Evolutionary conservation across 345 rosid genomes (phyloP).

Genomic region (Boechera retrofracta): DNA sequence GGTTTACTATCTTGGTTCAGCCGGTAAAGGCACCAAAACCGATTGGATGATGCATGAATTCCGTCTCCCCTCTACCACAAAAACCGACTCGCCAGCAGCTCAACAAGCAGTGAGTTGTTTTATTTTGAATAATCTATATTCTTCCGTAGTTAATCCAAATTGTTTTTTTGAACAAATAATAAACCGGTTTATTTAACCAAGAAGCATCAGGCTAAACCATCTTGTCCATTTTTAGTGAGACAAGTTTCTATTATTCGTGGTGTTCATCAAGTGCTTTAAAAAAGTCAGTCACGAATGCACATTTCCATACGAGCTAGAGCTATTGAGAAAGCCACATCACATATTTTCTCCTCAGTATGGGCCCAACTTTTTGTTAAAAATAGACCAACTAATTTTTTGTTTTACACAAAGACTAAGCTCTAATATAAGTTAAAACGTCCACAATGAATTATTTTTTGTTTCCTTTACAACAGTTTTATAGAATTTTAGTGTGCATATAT

Average conservation of each 20-base stretch:
- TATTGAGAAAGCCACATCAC: conserved; percentile 19
- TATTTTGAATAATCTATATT: neutral
- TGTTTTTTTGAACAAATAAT: neutral
- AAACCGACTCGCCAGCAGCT: conserved; percentile 45
- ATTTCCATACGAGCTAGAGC: conserved; percentile 13
- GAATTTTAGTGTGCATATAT: too few species aligned
- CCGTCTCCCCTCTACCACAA: conserved; percentile 58
- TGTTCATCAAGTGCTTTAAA: neutral
- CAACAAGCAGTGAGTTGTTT: conserved; percentile 67
- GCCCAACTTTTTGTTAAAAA: neutral
- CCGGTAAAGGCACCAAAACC: conserved; percentile 88
- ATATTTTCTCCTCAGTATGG: neutral
- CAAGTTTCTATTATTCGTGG: neutral
- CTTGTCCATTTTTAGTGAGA: conserved; percentile 19
- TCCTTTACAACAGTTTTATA: neutral
- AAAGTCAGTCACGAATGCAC: conserved; percentile 27
- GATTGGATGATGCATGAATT: conserved; percentile 97
- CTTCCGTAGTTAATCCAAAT: neutral
- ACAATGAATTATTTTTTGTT: neutral
- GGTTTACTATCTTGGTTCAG: conserved; percentile 74
- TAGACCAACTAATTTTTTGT: neutral
- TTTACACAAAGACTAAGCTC: neutral
- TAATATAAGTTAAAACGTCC: neutral
- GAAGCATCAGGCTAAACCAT: conserved; percentile 22
- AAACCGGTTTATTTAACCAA: conserved; percentile 5